Percentiles rank a stretch among this genome's conserved stretches.
These are phyloP conservation scores for Erysimum cheiri DNA, from an alignment of 441 rosid species.

Conservation along the genomic window DNA sequence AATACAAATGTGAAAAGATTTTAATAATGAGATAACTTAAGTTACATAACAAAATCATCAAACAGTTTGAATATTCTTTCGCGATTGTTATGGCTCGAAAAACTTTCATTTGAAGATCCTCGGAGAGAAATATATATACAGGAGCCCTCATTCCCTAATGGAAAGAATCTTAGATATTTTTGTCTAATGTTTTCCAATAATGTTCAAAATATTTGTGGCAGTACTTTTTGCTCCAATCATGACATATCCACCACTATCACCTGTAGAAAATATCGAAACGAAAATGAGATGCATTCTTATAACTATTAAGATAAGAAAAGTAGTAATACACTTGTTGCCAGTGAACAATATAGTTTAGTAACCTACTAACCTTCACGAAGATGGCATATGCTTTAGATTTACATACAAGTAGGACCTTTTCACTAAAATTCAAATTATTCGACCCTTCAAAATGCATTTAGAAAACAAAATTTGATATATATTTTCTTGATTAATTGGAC, in stretches of 20 bases:
- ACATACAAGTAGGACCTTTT: slow-evolving; percentile 1
- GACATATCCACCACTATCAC: background rate
- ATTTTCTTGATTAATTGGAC: slow-evolving; percentile 14
- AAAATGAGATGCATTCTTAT: background rate
- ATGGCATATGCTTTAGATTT: background rate
- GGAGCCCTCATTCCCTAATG: background rate
- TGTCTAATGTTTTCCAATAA: background rate
- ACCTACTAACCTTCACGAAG: background rate
- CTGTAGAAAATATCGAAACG: background rate
- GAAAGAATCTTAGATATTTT: background rate
- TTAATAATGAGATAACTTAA: no score
- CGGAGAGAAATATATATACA: background rate
- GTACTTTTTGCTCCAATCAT: no score
- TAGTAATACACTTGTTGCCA: background rate
- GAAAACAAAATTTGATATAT: background rate
- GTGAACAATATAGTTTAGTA: background rate
- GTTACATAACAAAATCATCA: no score
- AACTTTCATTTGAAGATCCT: background rate
- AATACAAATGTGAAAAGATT: background rate
- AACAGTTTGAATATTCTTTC: no score
- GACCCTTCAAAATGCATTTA: background rate
- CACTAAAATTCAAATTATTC: background rate
- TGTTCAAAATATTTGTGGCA: background rate
- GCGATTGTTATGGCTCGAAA: no score
- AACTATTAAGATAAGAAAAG: background rate